These are phyloP conservation scores for Hura crepitans DNA, from an alignment of 441 rosid species.

Conservation along the genomic window DNA sequence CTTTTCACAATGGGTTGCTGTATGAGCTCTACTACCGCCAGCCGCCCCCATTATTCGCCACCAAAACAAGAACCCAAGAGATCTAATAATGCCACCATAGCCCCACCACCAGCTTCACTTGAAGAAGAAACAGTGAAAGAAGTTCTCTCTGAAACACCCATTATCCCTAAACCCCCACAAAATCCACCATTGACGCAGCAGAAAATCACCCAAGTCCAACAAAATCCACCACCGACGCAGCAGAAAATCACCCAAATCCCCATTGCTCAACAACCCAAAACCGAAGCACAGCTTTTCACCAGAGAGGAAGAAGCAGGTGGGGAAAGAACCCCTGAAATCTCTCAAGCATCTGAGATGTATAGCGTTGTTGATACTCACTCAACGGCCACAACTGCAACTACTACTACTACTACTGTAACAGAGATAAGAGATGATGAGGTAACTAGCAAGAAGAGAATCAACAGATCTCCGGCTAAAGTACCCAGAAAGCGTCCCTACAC, in stretches of 20 bases:
- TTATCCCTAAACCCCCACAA: conserved; percentile 21
- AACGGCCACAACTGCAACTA: conserved; percentile 38
- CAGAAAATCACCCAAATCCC: conserved; percentile 12
- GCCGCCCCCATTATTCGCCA: conserved; percentile 21
- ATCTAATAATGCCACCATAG: conserved; percentile 13
- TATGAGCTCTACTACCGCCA: conserved; percentile 30
- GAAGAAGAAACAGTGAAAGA: conserved; percentile 82
- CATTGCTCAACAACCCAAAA: conserved; percentile 2
- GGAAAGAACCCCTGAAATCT: conserved; percentile 35
- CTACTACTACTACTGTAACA: conserved; percentile 38
- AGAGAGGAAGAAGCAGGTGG: conserved; percentile 12
- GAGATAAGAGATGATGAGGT: conserved; percentile 64
- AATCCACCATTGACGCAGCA: not conserved
- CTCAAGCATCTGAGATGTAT: conserved; percentile 54
- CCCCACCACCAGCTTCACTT: conserved; percentile 30
- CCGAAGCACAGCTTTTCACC: conserved; percentile 24
- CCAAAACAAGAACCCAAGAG: conserved; percentile 13
- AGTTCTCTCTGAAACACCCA: conserved; percentile 56
- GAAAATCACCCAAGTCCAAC: conserved; percentile 7
- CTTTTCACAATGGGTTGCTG: conserved; percentile 48
- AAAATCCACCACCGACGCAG: not conserved
- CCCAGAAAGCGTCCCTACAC: conserved; percentile 44
- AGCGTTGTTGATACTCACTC: conserved; percentile 43
- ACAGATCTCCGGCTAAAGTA: conserved; percentile 42
- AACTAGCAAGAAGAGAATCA: conserved; percentile 43